Base-by-base conservation (phyloP, 2,329 filamentous ascomycete genomes). In the Thelonectria blattea region DNA sequence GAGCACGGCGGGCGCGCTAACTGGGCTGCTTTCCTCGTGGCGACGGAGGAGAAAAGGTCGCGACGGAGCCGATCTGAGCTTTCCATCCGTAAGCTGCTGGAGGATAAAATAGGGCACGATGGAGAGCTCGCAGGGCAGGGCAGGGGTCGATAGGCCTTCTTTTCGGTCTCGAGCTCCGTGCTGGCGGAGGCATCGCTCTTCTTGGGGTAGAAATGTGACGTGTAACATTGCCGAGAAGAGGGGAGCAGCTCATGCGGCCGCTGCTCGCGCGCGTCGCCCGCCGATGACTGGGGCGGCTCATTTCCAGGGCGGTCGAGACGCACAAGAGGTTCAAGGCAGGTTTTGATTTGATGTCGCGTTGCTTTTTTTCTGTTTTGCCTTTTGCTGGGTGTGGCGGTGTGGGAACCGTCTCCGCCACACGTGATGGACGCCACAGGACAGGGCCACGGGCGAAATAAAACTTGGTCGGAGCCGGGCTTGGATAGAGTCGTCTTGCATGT, bases 41-140 rank as follows among this genome's bases (percentile, higher is more conserved):
- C 56, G 49, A 64, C 22, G 22, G 62, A 43, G 55, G 53, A 58
- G 59, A 65, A 22, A 52, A 63, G 55, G 65, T 52, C 34, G 65
- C 60, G 62, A 68, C 54, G 61, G 65, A 65, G 57, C 61, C 60
- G 64, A 65, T 70, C 68, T 69, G 58, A 49, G 63, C 27, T 68
- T 55, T 15, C 68, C 68, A 65, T 67, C 51, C 62, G 32, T 11
- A 37, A 37, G 8, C 5, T 7, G 5, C 4, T 7, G 8, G 27
- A 30, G 27, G 27, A 9, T 7, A 7, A 30, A 30, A 7, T 7
- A 24, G 27, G 5, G 5, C 27, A 30, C 5, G 27, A 30, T 30
- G 60, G 62, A 53, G 37, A 24, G 27, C 39, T 32, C 58, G 41
- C 39, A 51, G 32, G 32, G 34, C 39, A 51, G 32, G 32, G 34